Conservation (phyloP, 1,139 yeast species). For the Yamadazyma atlantica region DNA sequence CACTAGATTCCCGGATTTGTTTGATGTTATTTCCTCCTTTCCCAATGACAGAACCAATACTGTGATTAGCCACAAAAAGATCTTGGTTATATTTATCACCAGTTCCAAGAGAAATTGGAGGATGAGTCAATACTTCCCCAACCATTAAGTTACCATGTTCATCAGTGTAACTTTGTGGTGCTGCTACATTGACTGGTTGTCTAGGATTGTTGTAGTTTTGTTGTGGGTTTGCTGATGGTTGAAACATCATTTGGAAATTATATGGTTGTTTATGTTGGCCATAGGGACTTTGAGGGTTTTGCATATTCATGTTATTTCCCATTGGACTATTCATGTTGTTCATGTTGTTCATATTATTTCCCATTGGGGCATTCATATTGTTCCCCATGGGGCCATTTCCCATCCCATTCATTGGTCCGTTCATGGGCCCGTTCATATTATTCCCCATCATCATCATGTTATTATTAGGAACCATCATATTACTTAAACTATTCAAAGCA, state of each 20-base stretch:
- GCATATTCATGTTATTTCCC: constrained; percentile 7
- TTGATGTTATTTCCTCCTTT: constrained; percentile 83
- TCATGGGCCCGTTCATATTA: neutral
- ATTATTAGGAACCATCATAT: constrained; percentile 16
- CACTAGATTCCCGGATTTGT: constrained; percentile 74
- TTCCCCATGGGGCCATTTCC: constrained; percentile 4
- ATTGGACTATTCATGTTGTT: constrained; percentile 3
- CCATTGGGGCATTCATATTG: constrained; percentile 2
- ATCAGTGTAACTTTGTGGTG: constrained; percentile 42
- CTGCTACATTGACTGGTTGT: constrained; percentile 18
- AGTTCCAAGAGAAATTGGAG: constrained; percentile 38
- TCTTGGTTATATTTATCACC: constrained; percentile 63
- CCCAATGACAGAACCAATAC: constrained; percentile 84
- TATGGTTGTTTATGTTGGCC: constrained; percentile 20
- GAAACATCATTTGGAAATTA: constrained; percentile 45
- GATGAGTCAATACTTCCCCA: constrained; percentile 45
- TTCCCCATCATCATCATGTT: constrained; percentile 5
- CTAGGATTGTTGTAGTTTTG: constrained; percentile 8
- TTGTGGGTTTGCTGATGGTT: constrained; percentile 42
- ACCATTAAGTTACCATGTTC: constrained; percentile 47
- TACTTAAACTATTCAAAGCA: constrained; percentile 17
- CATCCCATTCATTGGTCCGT: constrained; percentile 9
- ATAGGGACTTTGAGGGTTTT: constrained; percentile 15
- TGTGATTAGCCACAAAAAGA: constrained; percentile 70
- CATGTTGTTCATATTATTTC: constrained; percentile 1